Conservation (phyloP, 2,329 filamentous ascomycete genomes). For the Sporothrix curviconia region DNA sequence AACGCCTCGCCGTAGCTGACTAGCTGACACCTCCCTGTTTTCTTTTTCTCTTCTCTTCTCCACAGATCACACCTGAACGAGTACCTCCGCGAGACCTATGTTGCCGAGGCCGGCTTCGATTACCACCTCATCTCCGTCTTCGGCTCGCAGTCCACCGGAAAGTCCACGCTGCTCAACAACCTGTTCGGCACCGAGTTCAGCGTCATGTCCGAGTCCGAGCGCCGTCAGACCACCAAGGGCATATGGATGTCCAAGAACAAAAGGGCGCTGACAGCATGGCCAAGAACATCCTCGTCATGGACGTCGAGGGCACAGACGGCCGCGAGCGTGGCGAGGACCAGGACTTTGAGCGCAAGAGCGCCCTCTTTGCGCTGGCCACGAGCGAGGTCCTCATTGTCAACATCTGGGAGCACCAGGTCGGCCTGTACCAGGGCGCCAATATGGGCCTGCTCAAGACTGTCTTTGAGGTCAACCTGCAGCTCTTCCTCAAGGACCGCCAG, state of each 20-base stretch:
- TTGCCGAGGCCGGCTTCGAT: constrained; percentile 90
- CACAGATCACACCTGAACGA: constrained; percentile 66
- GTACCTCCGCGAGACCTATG: constrained; percentile 73
- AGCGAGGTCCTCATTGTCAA: constrained; percentile 98
- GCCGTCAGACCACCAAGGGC: constrained; percentile 95
- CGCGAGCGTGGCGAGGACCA: constrained; percentile 95
- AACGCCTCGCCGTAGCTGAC: not conserved
- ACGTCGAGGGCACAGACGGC: constrained; percentile 95
- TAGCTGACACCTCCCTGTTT: not conserved
- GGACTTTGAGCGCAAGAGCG: constrained; percentile 97
- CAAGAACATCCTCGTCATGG: constrained; percentile 98
- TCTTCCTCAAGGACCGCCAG: constrained; percentile 94
- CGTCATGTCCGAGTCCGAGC: constrained; percentile 92
- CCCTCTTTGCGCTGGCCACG: constrained; percentile 91
- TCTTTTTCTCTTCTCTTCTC: constrained; percentile 15
- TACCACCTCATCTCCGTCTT: constrained; percentile 99
- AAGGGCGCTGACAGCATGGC: constrained; percentile 64
- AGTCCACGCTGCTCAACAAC: constrained; percentile 92
- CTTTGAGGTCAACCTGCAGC: constrained; percentile 94
- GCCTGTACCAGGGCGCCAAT: constrained; percentile 95
- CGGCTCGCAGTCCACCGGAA: constrained; percentile 95
- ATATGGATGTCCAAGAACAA: constrained; percentile 99
- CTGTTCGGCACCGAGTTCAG: constrained; percentile 94
- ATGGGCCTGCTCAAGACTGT: constrained; percentile 98
- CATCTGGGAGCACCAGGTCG: constrained; percentile 98